Base-by-base conservation (phyloP, 345 rosid species). In the Gossypium thurberi region DNA sequence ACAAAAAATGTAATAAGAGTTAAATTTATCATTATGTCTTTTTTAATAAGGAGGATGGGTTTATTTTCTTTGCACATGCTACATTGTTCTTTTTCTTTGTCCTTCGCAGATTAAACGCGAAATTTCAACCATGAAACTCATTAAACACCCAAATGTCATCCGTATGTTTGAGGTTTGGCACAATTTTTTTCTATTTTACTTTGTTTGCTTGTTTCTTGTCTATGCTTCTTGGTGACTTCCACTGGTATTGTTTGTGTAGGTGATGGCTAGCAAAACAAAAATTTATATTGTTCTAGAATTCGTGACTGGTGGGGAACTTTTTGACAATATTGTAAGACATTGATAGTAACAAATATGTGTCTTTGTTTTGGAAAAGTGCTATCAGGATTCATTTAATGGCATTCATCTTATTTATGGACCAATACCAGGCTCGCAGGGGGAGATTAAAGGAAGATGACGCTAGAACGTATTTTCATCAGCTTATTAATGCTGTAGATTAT, bases 201-300 rank as follows among this genome's bases (percentile, higher is more conserved):
- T 37, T 5, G 14, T 17, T 44, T 44, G 48, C 6, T 77, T 26
- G 28, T 72, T 14, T 43, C 17, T 53, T 13, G 73, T 58, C 18
- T 50, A 2, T 44, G 37, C 5, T 71, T 71, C 57, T 58, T 25
- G 26, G 53, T 65, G 14, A 77, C 23, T 77, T 71, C 10, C 56
- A 6, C 64, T 57, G 42, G 47, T 68, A 23, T 76, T 81, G 8
- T 42, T 84, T 52, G 58, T 83, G 75, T n/a, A 92, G 99, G 99
- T 96, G 76, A 96, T 96, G 99, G 99, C 98, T 4, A 96, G 99
- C 85, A 96, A 96, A 85, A 85, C 92, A 6, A 93, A 90, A 78
- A 93, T 96, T 72, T 96, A 96, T 80, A 93, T 96, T 40, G 97
- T 96, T 50, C 65, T 96, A 83, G 93, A 96, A 74, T 90, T 96